phyloP scores from a whole-genome alignment of 2,329 filamentous ascomycete genomes.

The Mariannaea elegans region DNA sequence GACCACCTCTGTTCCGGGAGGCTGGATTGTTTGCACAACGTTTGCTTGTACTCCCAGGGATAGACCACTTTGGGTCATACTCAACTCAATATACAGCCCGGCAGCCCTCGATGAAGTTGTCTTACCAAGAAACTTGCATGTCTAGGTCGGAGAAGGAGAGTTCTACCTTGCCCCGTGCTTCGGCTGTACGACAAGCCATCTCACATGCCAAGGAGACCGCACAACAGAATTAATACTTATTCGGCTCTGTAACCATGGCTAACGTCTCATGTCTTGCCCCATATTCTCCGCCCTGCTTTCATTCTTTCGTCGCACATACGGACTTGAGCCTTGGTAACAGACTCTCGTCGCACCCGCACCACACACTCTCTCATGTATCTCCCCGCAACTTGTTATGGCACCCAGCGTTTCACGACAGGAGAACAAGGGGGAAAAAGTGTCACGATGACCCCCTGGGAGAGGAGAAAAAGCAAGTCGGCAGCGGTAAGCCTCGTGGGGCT shows the following conservation, averaged over 20 bases:
- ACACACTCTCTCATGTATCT: conserved; percentile 10
- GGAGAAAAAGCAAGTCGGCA: conserved; percentile 15
- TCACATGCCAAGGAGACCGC: too few relatives aligned
- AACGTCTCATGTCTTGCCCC: not conserved
- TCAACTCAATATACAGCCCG: not conserved
- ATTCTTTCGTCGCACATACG: not conserved
- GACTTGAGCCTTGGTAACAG: not conserved
- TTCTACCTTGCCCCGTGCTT: too few relatives aligned
- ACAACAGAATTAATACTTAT: too few relatives aligned
- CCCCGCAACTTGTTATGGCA: conserved; percentile 4
- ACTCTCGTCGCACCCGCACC: not conserved
- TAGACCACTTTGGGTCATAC: not conserved
- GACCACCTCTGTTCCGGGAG: not conserved
- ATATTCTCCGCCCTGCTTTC: not conserved
- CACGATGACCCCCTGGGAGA: not conserved
- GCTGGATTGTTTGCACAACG: conserved; percentile 17
- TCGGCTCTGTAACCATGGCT: too few relatives aligned
- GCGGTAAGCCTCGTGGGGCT: not conserved
- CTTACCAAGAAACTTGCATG: too few relatives aligned
- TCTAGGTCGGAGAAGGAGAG: too few relatives aligned
- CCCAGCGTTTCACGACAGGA: not conserved
- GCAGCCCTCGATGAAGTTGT: not conserved
- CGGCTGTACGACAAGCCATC: too few relatives aligned
- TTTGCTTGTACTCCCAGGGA: not conserved
- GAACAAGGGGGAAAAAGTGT: not conserved